Conservation (phyloP, 208 protist species). For the Leishmania martiniquensis region DNA sequence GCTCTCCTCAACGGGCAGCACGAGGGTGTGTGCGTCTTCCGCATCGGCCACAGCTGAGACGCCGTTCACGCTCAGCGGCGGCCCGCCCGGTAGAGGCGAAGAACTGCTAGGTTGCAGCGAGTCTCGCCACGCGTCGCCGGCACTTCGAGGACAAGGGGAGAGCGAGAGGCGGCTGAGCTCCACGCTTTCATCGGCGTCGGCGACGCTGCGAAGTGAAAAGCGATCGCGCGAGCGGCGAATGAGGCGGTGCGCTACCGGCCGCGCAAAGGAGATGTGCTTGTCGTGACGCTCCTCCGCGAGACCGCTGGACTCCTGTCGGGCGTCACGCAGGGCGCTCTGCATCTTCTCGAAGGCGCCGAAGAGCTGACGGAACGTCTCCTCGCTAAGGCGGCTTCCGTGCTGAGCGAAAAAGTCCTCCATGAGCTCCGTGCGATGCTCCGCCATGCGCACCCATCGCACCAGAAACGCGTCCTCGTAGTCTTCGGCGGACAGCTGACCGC, state of each 20-base stretch:
- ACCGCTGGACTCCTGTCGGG: constrained; percentile 29
- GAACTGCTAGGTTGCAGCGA: constrained; percentile 16
- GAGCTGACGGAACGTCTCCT: constrained; percentile 19
- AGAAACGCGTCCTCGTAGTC: constrained; percentile 35
- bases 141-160: constrained; percentile 5
- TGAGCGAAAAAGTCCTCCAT: constrained; percentile 38
- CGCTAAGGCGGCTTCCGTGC: constrained; percentile 20
- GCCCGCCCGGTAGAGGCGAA: background rate
- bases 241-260: constrained; percentile 44
- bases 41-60: background rate
- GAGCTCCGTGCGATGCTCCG: constrained; percentile 24
- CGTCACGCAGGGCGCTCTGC: constrained; percentile 43
- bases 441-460: constrained; percentile 33
- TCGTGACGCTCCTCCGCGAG: constrained; percentile 5
- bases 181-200: constrained; percentile 25
- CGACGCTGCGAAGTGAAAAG: constrained; percentile 39
- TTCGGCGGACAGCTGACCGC: constrained; percentile 30
- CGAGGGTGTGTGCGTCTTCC: background rate
- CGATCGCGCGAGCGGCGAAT: constrained; percentile 44
- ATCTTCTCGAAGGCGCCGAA: constrained; percentile 37
- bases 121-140: constrained; percentile 2
- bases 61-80: background rate
- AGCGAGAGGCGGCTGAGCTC: constrained; percentile 18
- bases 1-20: constrained; percentile 25
- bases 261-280: constrained; percentile 46